These are phyloP conservation scores for Eucalyptus brandiana DNA, from an alignment of 345 rosid species.

Conservation along the genomic window DNA sequence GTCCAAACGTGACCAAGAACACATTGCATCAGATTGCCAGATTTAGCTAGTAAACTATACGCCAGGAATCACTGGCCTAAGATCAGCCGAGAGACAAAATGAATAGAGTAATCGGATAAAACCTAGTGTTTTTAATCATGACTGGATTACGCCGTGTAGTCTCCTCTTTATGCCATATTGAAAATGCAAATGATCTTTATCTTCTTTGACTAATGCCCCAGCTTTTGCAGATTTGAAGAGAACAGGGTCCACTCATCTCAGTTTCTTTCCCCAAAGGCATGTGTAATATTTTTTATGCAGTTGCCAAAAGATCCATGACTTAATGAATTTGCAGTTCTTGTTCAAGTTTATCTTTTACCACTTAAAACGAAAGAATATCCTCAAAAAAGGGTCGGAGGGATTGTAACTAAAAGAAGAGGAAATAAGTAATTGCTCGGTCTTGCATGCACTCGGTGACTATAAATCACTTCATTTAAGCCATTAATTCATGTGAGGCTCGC, in stretches of 20 bases:
- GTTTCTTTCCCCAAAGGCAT: not conserved
- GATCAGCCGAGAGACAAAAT: not conserved
- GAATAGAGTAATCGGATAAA: not conserved
- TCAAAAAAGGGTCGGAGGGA: not conserved
- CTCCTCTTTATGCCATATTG: not conserved
- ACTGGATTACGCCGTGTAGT: not conserved
- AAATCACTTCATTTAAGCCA: not conserved
- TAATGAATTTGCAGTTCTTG: not conserved
- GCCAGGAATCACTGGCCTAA: not conserved
- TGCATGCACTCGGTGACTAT: not conserved
- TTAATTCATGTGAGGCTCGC: not conserved
- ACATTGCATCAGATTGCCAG: not conserved
- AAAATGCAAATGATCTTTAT: not conserved
- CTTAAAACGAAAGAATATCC: not conserved
- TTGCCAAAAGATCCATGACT: not conserved
- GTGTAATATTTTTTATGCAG: not conserved
- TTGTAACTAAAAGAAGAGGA: not conserved
- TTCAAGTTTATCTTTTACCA: slow-evolving; percentile 21
- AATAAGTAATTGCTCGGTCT: not conserved
- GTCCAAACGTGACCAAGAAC: not conserved
- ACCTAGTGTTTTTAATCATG: not conserved
- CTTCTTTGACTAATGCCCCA: not conserved
- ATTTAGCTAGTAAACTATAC: not conserved
- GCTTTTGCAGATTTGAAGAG: not conserved
- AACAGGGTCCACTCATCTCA: not conserved